Base-by-base conservation (phyloP, 1,284 basidiomycete species). In the Leucoagaricus sp. region DNA sequence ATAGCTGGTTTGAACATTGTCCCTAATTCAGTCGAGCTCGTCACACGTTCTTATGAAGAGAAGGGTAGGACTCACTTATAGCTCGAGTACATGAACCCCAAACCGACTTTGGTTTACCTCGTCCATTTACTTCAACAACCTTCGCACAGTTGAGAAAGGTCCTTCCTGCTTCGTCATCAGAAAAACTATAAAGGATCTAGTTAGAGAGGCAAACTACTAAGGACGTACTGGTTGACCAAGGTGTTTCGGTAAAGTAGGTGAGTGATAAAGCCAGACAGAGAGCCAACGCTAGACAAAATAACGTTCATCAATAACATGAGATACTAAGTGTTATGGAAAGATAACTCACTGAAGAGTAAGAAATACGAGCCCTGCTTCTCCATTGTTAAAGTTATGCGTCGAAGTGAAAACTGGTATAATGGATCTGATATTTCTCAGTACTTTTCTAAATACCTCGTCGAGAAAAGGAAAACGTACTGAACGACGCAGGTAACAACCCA, bases 171-270 rank as follows among this genome's bases (percentile, higher is more conserved):
- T n/a, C n/a, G n/a, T 71, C 78, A 49, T 31, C 19, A 9, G 45
- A 49, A 48, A 17, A 13, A n/a, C 12, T 23, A 23, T n/a, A 21
- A 48, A 31, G 29, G 3, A 12, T 29, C 7, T 12, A 21, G 5
- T 26, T 29, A 4, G 0, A 9, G 2, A 46, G n/a, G 21, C 7
- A 34, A 47, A 44, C 5, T 17, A 19, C 13, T 17, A 19, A 25
- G 41, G 41, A 55, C 65, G 21, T 55, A 68, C 67, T 62, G 53
- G 53, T 68, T 67, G n/a, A n/a, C n/a, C 10, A 69, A 33, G 19
- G 47, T 53, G 38, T 90, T 87, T 70, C 89, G 86, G 58, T 80
- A 76, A 9, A 84, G 65, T n/a, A n/a, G n/a, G 62, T 85, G 86
- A 1, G 74, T 75, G 0, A 72, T 50, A 57, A 81, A 81, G 1